phyloP scores from a whole-genome alignment of 805 yeast genomes.

The Citeromyces matritensis region DNA sequence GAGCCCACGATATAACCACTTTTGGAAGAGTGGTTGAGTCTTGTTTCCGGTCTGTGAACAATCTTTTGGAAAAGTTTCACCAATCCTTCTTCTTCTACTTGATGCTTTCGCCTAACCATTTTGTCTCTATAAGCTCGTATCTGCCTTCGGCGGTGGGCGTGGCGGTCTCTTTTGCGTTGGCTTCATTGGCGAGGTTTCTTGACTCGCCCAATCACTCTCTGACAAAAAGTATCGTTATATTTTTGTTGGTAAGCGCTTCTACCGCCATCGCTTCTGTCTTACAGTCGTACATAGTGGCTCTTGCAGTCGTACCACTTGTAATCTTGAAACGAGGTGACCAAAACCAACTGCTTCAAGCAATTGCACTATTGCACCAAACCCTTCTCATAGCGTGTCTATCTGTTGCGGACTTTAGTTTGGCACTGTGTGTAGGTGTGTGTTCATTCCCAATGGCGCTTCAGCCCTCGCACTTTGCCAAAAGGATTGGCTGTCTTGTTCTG shows the following conservation, averaged over 20 bases:
- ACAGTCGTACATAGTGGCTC: too few species aligned
- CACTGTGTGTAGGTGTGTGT: too few species aligned
- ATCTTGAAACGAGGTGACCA: too few species aligned
- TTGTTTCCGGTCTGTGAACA: constrained; percentile 76
- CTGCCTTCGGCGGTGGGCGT: constrained; percentile 71
- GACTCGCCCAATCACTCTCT: constrained; percentile 19
- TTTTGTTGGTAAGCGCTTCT: neutral
- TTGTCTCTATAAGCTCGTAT: constrained; percentile 90
- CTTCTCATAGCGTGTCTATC: too few species aligned
- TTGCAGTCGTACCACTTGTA: too few species aligned
- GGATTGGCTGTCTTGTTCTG: too few species aligned
- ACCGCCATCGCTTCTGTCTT: too few species aligned
- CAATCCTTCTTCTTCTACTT: constrained; percentile 93
- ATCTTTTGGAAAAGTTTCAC: constrained; percentile 87
- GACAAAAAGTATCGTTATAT: constrained; percentile 4
- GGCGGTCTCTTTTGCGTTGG: constrained; percentile 53
- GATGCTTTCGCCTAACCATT: constrained; percentile 57
- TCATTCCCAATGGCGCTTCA: too few species aligned
- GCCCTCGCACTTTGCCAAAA: too few species aligned
- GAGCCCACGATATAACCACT: constrained; percentile 68
- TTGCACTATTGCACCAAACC: too few species aligned
- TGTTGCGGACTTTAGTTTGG: too few species aligned
- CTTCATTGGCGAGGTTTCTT: constrained; percentile 44
- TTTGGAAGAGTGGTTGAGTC: constrained; percentile 87
- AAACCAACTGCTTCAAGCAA: too few species aligned